These are phyloP conservation scores for Hanseniaspora clermontiae DNA, from an alignment of 805 yeast species.

Conservation along the genomic window DNA sequence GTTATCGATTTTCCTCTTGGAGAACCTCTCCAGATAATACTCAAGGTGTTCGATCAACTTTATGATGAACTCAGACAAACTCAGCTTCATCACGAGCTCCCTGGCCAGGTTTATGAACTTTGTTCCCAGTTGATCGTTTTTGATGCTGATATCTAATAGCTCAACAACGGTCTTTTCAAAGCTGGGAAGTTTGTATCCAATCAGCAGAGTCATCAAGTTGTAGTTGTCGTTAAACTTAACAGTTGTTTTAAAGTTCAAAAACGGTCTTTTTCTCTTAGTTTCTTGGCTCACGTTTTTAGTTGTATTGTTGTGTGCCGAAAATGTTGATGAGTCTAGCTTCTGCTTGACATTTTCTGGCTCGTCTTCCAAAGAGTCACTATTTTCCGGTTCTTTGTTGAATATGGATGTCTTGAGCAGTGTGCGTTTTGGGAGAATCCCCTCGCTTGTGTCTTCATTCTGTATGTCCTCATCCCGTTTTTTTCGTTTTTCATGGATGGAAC, in stretches of 20 bases:
- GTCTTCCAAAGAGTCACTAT: not conserved
- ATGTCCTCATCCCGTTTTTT: not conserved
- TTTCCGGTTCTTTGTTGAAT: not conserved
- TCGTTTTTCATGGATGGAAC: not conserved
- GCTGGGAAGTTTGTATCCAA: slow-evolving; percentile 7
- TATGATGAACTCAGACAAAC: slow-evolving; percentile 6
- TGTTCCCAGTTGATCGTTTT: not conserved
- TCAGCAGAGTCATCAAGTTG: not conserved
- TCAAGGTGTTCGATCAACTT: not conserved
- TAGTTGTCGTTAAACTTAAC: slow-evolving; percentile 12
- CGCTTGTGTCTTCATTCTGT: not conserved
- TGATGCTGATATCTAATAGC: not conserved
- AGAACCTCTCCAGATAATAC: slow-evolving; percentile 21
- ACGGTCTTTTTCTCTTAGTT: not conserved
- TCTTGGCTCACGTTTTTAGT: not conserved
- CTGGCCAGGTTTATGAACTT: not conserved
- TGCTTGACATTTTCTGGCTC: slow-evolving; percentile 1
- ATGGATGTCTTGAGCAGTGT: not conserved
- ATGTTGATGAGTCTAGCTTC: not conserved
- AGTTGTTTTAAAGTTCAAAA: slow-evolving; percentile 6
- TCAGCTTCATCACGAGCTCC: not conserved
- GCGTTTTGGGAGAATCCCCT: not conserved
- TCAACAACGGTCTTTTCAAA: not conserved
- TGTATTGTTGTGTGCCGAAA: not conserved
- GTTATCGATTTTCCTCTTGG: not conserved